Evolutionary conservation across 2,329 filamentous ascomycete genomes (phyloP), one percentile per base, ranked within the genome.

Genomic region (Onygenales sp.): DNA sequence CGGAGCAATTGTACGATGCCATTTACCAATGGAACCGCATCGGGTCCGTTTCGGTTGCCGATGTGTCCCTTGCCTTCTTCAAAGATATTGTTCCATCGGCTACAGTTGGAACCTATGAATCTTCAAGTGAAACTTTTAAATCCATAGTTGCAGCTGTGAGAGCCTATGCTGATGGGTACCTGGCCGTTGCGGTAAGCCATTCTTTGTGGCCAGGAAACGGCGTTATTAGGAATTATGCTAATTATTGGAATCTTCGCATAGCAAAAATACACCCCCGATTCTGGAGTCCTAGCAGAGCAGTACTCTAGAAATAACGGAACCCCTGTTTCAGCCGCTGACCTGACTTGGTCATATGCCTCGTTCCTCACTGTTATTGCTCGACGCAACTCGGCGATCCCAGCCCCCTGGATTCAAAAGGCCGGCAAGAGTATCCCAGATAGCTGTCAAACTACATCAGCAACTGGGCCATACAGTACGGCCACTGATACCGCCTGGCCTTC

Each of bases 1-100:
- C 87, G 11, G 88, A 93, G 66, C 82, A 87, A 65, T 78, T 93
- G 2, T 92, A 90, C 65, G 84, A 87, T 63, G 84, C 87, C 1
- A 65, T 88, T 4, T 83, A 84, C 58, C 82, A 85, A 48, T 91
- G 86, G 85, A 77, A 85, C 55, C 70, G 74, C 47, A 68, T 75
- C n/a, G 82, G 81, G 1, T 81, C 75, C 5, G 79, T 92, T 61
- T 77, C 77, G 2, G 78, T 92, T 45, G 85, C 83, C 3, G 70
- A 75, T 0, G 77, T 76, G 3, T 89, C 86, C 0, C 75, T 89
- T 4, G 66, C 79, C 2, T 92, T 93, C 73, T 92, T 90, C 78
- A 69, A 75, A 56, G 83, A 84, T 59, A 73, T 88, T 9, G 77
- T 80, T 51, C 74, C 81, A 3, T 74, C 74, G 1, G 75, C 82